These are phyloP conservation scores for Ceratocystis diversiconidia DNA, from an alignment of 2,329 filamentous ascomycete species.

Conservation along the genomic window DNA sequence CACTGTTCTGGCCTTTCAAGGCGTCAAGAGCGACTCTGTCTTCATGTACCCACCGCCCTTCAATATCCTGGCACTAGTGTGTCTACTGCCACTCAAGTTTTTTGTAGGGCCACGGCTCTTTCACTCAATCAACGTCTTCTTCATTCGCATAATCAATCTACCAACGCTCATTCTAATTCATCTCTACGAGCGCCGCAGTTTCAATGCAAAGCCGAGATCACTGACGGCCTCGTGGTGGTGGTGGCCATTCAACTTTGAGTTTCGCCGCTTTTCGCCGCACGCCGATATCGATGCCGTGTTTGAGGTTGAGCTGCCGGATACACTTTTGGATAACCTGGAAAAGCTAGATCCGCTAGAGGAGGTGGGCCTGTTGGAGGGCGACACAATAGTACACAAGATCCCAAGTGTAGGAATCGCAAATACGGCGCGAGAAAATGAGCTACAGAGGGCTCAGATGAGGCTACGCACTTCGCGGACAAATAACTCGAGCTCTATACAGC, in stretches of 20 bases:
- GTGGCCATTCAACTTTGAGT: constrained; percentile 28
- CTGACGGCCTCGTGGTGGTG: constrained; percentile 15
- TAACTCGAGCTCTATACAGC: background rate
- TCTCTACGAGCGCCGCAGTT: constrained; percentile 44
- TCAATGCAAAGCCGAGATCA: constrained; percentile 22
- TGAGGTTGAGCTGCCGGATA: constrained; percentile 40
- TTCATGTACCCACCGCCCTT: constrained; percentile 57
- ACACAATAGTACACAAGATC: constrained; percentile 23
- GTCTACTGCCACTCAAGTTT: constrained; percentile 52
- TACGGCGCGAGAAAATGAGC: background rate
- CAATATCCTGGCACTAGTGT: constrained; percentile 50
- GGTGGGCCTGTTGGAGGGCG: constrained; percentile 25
- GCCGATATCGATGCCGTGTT: constrained; percentile 47
- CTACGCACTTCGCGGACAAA: constrained; percentile 9
- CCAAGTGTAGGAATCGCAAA: background rate
- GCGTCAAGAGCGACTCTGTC: constrained; percentile 57
- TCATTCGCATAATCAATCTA: constrained; percentile 48
- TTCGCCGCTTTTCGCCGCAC: constrained; percentile 40
- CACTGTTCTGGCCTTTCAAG: constrained; percentile 58
- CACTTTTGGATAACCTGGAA: constrained; percentile 25
- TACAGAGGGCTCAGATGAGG: constrained; percentile 6
- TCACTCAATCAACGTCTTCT: constrained; percentile 56
- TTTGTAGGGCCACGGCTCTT: constrained; percentile 48
- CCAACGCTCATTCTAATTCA: constrained; percentile 48
- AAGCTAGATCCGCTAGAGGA: constrained; percentile 26